Evolutionary conservation across 768 basidiomycete species (phyloP).

Genomic region (Gymnopilus dilepis): DNA sequence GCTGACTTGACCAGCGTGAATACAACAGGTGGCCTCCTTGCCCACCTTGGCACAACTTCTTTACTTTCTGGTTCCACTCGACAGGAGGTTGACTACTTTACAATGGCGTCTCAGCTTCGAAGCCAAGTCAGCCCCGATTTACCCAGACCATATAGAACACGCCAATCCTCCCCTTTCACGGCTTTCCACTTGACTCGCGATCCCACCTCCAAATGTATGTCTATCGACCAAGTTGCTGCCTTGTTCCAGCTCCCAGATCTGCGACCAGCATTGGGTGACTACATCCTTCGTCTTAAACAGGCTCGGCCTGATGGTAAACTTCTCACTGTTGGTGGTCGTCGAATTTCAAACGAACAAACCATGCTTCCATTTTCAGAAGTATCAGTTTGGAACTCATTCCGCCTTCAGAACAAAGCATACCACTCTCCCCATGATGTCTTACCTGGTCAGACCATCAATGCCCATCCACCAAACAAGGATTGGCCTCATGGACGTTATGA

Average conservation of each 20-base stretch:
- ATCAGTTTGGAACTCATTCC: conserved; percentile 33
- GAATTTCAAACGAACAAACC: conserved; percentile 2
- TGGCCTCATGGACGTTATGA: conserved; percentile 29
- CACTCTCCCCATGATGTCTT: conserved; percentile 25
- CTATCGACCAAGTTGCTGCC: conserved; percentile 26
- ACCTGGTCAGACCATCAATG: conserved; percentile 29
- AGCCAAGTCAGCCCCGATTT: neutral
- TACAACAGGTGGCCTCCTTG: too few species aligned
- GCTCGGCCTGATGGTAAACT: neutral
- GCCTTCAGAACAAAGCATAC: conserved; percentile 30
- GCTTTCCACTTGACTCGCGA: conserved; percentile 31
- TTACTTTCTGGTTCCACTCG: neutral
- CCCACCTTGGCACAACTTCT: neutral
- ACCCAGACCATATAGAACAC: neutral
- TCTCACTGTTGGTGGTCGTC: conserved; percentile 19
- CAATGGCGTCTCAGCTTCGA: neutral
- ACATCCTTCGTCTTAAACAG: conserved; percentile 9
- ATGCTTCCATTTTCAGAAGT: conserved; percentile 27
- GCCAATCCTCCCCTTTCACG: conserved; percentile 8
- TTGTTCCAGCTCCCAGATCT: conserved; percentile 33
- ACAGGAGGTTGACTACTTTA: neutral
- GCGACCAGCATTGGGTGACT: conserved; percentile 29
- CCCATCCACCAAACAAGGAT: conserved; percentile 20
- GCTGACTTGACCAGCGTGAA: too few species aligned
- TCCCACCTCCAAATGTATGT: conserved; percentile 21